phyloP scores from a whole-genome alignment of 1,284 basidiomycete species.

The Agaricales sp. region DNA sequence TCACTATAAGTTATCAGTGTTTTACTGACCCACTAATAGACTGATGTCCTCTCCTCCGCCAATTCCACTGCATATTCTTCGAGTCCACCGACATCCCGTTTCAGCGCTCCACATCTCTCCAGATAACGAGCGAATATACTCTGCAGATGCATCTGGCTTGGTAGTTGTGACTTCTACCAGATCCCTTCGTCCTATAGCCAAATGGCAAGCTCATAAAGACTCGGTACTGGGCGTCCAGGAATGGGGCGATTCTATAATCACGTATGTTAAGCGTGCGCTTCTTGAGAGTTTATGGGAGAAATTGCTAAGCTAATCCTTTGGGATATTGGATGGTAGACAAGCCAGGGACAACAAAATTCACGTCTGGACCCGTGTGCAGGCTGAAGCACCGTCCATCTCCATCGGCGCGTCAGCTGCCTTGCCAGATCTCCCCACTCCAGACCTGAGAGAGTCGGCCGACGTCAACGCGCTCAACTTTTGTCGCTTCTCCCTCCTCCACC shows the following conservation, averaged over 20 bases:
- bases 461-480: constrained; percentile 90
- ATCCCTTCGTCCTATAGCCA: constrained; percentile 55
- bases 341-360: constrained; percentile 79
- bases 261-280: constrained; percentile 34
- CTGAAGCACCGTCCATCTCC: constrained; percentile 27
- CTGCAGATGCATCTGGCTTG: constrained; percentile 68
- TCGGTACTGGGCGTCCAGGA: constrained; percentile 71
- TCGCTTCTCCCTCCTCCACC: constrained; percentile 51
- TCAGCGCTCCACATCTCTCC: constrained; percentile 46
- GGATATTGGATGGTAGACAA: constrained; percentile 40
- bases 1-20: neutral
- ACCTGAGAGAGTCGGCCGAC: constrained; percentile 57
- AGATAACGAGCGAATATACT: constrained; percentile 70
- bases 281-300: too few species aligned
- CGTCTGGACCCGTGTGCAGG: constrained; percentile 47
- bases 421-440: constrained; percentile 38
- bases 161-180: constrained; percentile 66
- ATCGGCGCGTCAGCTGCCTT: constrained; percentile 47
- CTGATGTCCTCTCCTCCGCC: constrained; percentile 21
- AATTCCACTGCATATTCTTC: constrained; percentile 64
- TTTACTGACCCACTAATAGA: neutral
- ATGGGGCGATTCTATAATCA: constrained; percentile 54
- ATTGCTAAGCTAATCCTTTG: neutral
- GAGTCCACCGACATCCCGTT: constrained; percentile 56
- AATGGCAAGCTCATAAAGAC: constrained; percentile 74